phyloP scores from a whole-genome alignment of 768 basidiomycete species.

The Boletus rubroflammeus region DNA sequence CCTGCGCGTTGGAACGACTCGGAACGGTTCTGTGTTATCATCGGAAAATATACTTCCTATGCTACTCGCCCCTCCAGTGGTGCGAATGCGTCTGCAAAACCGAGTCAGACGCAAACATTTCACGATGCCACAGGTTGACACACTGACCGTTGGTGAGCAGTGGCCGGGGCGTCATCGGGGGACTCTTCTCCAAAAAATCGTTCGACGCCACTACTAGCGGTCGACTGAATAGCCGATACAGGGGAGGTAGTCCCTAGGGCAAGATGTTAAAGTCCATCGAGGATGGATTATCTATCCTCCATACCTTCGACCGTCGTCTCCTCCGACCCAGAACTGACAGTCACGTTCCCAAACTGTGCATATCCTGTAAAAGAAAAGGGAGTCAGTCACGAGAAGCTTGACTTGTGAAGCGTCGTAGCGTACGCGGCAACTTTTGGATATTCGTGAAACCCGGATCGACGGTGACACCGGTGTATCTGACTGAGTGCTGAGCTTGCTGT shows the following conservation, averaged over 20 bases:
- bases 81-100: constrained; percentile 33
- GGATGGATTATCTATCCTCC: not conserved
- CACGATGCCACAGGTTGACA: constrained; percentile 9
- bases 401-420: constrained; percentile 4
- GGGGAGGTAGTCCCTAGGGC: constrained; percentile 10
- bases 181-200: constrained; percentile 33
- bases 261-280: not conserved
- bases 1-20: constrained; percentile 71
- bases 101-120: not conserved
- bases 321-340: constrained; percentile 8
- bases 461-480: constrained; percentile 68
- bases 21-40: constrained; percentile 45
- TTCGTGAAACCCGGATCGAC: constrained; percentile 74
- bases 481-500: constrained; percentile 25
- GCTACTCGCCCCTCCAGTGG: constrained; percentile 28
- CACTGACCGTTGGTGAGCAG: constrained; percentile 45
- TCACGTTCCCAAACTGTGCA: constrained; percentile 62
- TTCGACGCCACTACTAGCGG: not conserved
- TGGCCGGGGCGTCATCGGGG: constrained; percentile 55
- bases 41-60: constrained; percentile 43
- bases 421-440: constrained; percentile 74
- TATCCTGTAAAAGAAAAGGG: constrained; percentile 47
- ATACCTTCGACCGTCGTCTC: constrained; percentile 29
- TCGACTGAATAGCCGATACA: constrained; percentile 3
- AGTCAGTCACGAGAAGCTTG: not conserved